Evolutionary conservation across 352 stramenopile species (phyloP).

Genomic region (Phytopythium chamaehyphon): DNA sequence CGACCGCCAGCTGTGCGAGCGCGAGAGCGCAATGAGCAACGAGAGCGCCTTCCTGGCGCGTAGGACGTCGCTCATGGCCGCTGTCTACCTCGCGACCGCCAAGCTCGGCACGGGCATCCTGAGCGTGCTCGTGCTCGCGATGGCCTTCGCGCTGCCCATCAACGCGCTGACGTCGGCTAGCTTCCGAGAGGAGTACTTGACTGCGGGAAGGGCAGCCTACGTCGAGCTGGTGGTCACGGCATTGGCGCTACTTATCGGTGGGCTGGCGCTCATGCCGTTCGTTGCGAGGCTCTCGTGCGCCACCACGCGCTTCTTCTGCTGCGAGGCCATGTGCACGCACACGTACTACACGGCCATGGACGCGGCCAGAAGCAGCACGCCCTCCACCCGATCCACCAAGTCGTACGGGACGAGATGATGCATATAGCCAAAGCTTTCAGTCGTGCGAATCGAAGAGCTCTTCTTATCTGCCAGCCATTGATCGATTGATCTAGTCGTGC

Average conservation of each 20-base stretch:
- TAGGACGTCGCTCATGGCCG: constrained; percentile 27
- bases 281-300: constrained; percentile 38
- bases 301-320: constrained; percentile 46
- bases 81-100: constrained; percentile 39
- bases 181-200: constrained; percentile 30
- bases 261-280: constrained; percentile 45
- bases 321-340: constrained; percentile 27
- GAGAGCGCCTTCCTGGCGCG: constrained; percentile 17
- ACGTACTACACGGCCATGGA: constrained; percentile 8
- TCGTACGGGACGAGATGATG: constrained; percentile 5
- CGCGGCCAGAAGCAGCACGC: not conserved
- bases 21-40: constrained; percentile 22
- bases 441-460: no score
- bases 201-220: constrained; percentile 17
- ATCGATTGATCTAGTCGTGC: no score
- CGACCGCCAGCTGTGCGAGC: constrained; percentile 26
- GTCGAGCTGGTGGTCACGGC: constrained; percentile 18
- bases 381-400: no score
- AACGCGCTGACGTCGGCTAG: constrained; percentile 28
- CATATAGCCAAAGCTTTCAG: no score
- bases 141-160: constrained; percentile 35
- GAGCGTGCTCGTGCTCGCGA: constrained; percentile 29
- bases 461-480: no score
- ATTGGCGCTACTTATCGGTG: constrained; percentile 19
- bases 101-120: constrained; percentile 37